These are phyloP conservation scores for Annulohypoxylon nitens DNA, from an alignment of 495 filamentous ascomycete species.

Conservation along the genomic window DNA sequence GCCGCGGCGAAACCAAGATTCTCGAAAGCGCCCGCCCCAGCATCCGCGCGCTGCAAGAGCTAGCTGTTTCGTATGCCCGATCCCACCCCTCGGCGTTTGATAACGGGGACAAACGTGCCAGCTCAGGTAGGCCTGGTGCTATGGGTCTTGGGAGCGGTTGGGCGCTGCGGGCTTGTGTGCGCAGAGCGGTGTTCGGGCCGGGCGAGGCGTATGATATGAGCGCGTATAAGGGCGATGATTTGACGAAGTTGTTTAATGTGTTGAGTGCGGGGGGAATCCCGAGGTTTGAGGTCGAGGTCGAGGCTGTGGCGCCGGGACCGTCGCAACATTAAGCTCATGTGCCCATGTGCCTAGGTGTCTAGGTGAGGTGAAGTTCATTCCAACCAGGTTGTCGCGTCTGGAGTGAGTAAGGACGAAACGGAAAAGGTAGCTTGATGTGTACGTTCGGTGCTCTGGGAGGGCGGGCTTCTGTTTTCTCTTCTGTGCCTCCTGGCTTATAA, in stretches of 20 bases:
- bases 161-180: constrained; percentile 37
- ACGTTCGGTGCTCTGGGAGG: background rate
- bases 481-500: background rate
- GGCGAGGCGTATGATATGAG: constrained; percentile 54
- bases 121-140: background rate
- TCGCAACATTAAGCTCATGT: too few species aligned
- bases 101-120: background rate
- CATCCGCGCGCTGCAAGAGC: constrained; percentile 45
- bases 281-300: constrained; percentile 54
- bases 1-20: constrained; percentile 50
- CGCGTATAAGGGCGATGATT: constrained; percentile 47
- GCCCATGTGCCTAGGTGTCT: too few species aligned
- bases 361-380: too few species aligned
- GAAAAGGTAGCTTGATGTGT: background rate
- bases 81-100: constrained; percentile 31
- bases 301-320: constrained; percentile 2
- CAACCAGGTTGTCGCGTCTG: background rate
- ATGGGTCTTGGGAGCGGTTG: background rate
- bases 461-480: background rate
- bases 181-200: constrained; percentile 34
- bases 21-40: constrained; percentile 44
- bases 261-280: constrained; percentile 39
- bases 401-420: background rate
- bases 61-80: constrained; percentile 47
- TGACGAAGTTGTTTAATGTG: constrained; percentile 44